Percentiles rank a stretch among this genome's conserved stretches.
Evolutionary conservation across 2,329 filamentous ascomycete species (phyloP).

Genomic region (Ophiostoma tasmaniense): DNA sequence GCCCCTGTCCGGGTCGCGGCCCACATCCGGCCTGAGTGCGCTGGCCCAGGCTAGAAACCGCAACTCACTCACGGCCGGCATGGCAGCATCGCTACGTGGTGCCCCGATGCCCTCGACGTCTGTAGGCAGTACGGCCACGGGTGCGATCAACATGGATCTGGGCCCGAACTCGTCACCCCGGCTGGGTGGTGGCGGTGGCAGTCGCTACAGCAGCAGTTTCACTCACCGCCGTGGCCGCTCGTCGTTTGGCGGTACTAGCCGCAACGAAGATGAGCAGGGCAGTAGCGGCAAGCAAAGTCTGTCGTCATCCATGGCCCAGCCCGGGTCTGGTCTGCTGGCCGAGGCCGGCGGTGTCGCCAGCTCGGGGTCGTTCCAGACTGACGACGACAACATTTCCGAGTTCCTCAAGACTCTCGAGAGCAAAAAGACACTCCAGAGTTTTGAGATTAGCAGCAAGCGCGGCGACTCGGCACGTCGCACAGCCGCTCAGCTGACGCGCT

Average conservation of each 20-base stretch:
- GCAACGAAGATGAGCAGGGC: conserved; percentile 61
- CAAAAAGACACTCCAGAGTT: conserved; percentile 76
- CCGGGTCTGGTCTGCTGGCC: conserved; percentile 70
- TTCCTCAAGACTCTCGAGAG: conserved; percentile 84
- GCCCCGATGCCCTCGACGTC: conserved; percentile 42
- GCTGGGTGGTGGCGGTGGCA: conserved; percentile 44
- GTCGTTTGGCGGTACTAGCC: conserved; percentile 66
- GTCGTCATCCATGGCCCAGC: conserved; percentile 59
- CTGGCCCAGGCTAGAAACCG: conserved; percentile 57
- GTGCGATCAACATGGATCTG: conserved; percentile 35
- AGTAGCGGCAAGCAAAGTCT: conserved; percentile 76
- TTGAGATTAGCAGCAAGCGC: conserved; percentile 58
- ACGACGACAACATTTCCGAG: conserved; percentile 88
- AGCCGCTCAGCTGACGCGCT: conserved; percentile 71
- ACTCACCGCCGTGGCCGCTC: conserved; percentile 71
- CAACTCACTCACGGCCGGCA: conserved; percentile 64
- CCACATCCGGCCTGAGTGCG: conserved; percentile 37
- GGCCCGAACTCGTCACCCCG: conserved; percentile 65
- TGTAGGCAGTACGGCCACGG: conserved; percentile 15
- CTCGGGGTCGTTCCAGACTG: conserved; percentile 60
- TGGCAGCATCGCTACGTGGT: conserved; percentile 63
- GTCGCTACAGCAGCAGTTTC: conserved; percentile 89
- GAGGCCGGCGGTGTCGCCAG: conserved; percentile 52
- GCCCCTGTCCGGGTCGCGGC: conserved; percentile 39
- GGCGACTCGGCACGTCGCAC: conserved; percentile 67